A percentile compares a stretch with the other conserved stretches of the same genome.
These are phyloP conservation scores for Brettanomyces naardenensis DNA, from an alignment of 805 yeast species.

Conservation along the genomic window DNA sequence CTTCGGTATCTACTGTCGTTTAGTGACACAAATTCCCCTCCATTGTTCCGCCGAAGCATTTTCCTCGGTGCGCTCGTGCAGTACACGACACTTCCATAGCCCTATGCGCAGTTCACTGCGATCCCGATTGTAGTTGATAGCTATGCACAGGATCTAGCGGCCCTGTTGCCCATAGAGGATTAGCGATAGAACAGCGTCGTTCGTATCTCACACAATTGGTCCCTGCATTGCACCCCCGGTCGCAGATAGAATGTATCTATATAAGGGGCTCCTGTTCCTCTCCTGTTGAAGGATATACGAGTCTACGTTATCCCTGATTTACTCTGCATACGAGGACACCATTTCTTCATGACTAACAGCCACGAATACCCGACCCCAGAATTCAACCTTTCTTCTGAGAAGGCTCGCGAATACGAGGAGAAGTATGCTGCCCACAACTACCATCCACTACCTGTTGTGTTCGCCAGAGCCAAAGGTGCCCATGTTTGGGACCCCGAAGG, in stretches of 20 bases:
- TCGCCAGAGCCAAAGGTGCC: conserved; percentile 80
- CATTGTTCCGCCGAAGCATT: too few relatives aligned
- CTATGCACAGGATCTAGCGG: conserved; percentile 2
- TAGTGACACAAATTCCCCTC: too few relatives aligned
- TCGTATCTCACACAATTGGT: too few relatives aligned
- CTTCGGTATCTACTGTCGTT: not conserved
- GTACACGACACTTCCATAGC: not conserved
- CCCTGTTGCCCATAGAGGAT: not conserved
- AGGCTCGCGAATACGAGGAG: conserved; percentile 62
- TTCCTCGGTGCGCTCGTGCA: conserved; percentile 2
- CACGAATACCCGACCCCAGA: conserved; percentile 21
- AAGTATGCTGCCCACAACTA: conserved; percentile 93
- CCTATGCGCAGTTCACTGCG: conserved; percentile 6
- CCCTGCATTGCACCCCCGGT: too few relatives aligned
- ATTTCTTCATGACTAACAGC: conserved; percentile 1
- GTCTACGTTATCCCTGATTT: too few relatives aligned
- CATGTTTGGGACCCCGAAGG: conserved; percentile 99
- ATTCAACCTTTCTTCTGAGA: conserved; percentile 49
- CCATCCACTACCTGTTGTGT: conserved; percentile 94
- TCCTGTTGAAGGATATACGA: too few relatives aligned
- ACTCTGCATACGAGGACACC: too few relatives aligned
- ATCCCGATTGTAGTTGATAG: not conserved
- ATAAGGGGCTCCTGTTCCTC: too few relatives aligned
- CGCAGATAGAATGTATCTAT: too few relatives aligned
- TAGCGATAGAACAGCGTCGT: not conserved